phyloP scores from a whole-genome alignment of 768 basidiomycete genomes.

The Dioszegia crocea region DNA sequence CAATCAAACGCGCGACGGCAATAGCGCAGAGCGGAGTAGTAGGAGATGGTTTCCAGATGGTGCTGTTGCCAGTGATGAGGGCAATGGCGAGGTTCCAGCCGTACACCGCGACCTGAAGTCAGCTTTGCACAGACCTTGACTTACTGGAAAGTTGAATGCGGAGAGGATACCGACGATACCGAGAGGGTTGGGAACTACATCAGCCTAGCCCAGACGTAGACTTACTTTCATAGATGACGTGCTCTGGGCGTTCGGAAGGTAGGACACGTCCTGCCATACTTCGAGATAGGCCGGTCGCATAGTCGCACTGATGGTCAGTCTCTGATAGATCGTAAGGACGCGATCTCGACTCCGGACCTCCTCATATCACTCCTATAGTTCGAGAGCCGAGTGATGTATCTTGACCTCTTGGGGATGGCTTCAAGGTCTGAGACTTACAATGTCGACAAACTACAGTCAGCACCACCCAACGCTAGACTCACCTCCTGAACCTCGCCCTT shows the following conservation, averaged over 20 bases:
- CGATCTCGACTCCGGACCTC: too few relatives aligned
- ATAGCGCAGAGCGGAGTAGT: constrained; percentile 82
- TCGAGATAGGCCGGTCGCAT: constrained; percentile 83
- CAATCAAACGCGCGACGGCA: constrained; percentile 79
- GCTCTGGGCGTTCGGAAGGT: constrained; percentile 82
- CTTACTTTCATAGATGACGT: constrained; percentile 81
- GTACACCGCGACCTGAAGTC: constrained; percentile 33
- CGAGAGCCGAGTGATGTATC: too few relatives aligned
- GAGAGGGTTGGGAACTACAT: constrained; percentile 81
- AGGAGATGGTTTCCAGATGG: constrained; percentile 91
- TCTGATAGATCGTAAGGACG: too few relatives aligned
- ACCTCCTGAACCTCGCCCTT: constrained; percentile 84
- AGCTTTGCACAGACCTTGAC: constrained; percentile 1
- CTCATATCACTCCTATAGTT: too few relatives aligned
- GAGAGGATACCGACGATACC: constrained; percentile 70
- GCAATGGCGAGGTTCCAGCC: constrained; percentile 84
- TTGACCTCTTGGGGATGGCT: too few relatives aligned
- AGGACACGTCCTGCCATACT: constrained; percentile 91
- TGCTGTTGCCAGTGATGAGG: constrained; percentile 65
- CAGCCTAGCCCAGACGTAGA: constrained; percentile 5
- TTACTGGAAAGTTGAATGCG: constrained; percentile 87
- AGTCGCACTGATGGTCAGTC: constrained; percentile 69
- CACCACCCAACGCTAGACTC: constrained; percentile 7
- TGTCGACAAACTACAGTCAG: constrained; percentile 65
- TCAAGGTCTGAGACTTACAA: constrained; percentile 57